Base-by-base conservation (phyloP, 768 basidiomycete genomes). In the Dictyophora rubrovolvata region DNA sequence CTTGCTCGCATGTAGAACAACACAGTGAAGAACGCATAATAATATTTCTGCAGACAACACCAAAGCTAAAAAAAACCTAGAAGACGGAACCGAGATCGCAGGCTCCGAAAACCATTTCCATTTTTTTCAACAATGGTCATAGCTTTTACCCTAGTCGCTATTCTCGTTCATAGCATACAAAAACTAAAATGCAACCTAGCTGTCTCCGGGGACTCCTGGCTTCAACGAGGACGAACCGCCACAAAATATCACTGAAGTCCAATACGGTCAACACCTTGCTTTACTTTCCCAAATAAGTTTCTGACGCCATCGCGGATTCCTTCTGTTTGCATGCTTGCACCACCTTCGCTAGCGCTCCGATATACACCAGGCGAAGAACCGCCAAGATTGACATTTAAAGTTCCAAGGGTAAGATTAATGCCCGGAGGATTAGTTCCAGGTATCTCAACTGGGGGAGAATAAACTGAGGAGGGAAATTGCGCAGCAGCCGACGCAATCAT, bases 351-450 rank as follows among this genome's bases (percentile, higher is more conserved):
- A 65, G 82, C 84, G 33, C 88, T 83, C 65, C 94, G 76, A 71
- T 93, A 96, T 20, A 96, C 81, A 1, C 93, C 93, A 1, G 86
- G 82, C 8, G 87, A 87, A 36, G 78, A 82, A 11, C 93, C 93
- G n/a, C 93, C 93, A n/a, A 96, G 79, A 63, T 86, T 92, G 48
- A 96, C 83, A 68, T 93, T 93, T 60, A 96, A 90, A 0, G 89
- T 88, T 10, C 92, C 94, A 22, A 97, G 82, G 66, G 93, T 93
- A 22, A 97, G 76, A 67, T 93, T 96, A 61, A 96, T 72, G n/a
- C 85, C 79, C 1, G 93, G 89, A 18, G 85, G 83, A 59, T 75
- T 86, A 34, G 81, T 77, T 37, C 8, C 14, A 2, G 81, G 79
- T 10, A 86, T 83, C 69, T 90, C 89, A 5, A 82, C 85, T 5